Evolutionary conservation across 345 rosid species (phyloP).

Genomic region (Syzygium jambos): DNA sequence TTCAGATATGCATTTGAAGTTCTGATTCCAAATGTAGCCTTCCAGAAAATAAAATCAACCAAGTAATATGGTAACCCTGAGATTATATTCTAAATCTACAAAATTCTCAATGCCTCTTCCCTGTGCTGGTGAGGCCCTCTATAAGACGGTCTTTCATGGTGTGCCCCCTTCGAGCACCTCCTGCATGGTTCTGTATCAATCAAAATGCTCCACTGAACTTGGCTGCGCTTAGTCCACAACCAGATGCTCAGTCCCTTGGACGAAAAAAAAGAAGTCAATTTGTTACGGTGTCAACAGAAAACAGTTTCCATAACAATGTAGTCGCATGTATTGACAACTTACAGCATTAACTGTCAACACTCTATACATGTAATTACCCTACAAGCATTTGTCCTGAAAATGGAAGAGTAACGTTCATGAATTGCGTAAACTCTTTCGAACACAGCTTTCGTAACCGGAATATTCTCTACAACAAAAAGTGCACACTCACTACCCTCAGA

Average conservation of each 20-base stretch:
- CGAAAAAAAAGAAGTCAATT: background rate
- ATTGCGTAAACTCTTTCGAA: background rate
- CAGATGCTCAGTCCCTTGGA: background rate
- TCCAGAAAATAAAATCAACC: background rate
- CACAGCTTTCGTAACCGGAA: background rate
- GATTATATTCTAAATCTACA: background rate
- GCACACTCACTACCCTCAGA: background rate
- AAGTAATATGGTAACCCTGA: background rate
- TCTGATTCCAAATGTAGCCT: background rate
- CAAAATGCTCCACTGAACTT: background rate
- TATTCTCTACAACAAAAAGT: background rate
- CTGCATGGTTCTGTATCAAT: background rate
- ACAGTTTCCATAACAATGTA: background rate
- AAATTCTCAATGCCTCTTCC: background rate
- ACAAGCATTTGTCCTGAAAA: background rate
- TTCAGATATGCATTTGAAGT: background rate
- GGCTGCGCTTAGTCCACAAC: background rate
- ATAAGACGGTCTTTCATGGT: background rate
- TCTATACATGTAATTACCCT: background rate
- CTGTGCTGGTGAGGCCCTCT: background rate
- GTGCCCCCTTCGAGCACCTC: background rate
- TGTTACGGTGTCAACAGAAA: background rate
- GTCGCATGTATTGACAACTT: background rate
- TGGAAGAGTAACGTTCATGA: background rate
- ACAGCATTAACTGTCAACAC: background rate